Conservation (phyloP, 1,284 basidiomycete genomes). For the Apiotrichum montevideense region DNA sequence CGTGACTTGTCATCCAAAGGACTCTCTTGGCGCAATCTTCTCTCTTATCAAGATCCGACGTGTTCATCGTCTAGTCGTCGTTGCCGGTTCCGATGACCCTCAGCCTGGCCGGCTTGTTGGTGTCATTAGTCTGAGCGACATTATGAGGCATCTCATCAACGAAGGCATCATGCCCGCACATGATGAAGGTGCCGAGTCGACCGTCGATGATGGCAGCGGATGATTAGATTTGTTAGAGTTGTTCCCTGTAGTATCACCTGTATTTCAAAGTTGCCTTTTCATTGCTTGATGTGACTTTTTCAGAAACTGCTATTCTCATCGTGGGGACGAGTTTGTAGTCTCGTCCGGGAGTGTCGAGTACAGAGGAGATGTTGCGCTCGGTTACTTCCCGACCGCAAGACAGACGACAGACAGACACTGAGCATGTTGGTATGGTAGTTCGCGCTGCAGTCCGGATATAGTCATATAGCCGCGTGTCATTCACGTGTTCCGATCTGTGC, state of each 20-base stretch:
- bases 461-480: too few species aligned
- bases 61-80: constrained; percentile 88
- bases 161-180: background rate
- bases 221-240: background rate
- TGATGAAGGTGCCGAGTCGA: constrained; percentile 10
- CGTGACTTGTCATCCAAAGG: constrained; percentile 87
- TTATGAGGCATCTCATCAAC: constrained; percentile 71
- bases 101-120: constrained; percentile 67
- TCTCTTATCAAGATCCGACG: constrained; percentile 87
- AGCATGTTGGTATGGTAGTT: too few species aligned
- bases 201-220: background rate
- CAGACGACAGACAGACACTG: too few species aligned
- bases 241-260: constrained; percentile 1
- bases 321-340: too few species aligned
- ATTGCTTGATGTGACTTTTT: background rate
- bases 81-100: constrained; percentile 53
- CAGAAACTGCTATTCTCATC: too few species aligned
- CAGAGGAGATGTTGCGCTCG: too few species aligned
- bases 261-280: background rate
- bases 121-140: constrained; percentile 85
- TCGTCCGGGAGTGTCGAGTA: too few species aligned
- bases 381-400: too few species aligned
- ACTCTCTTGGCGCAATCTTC: constrained; percentile 88
- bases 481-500: too few species aligned
- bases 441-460: too few species aligned